These are phyloP conservation scores for Aureobasidium sp. DNA, from an alignment of 2,329 filamentous ascomycete genomes.

Conservation along the genomic window DNA sequence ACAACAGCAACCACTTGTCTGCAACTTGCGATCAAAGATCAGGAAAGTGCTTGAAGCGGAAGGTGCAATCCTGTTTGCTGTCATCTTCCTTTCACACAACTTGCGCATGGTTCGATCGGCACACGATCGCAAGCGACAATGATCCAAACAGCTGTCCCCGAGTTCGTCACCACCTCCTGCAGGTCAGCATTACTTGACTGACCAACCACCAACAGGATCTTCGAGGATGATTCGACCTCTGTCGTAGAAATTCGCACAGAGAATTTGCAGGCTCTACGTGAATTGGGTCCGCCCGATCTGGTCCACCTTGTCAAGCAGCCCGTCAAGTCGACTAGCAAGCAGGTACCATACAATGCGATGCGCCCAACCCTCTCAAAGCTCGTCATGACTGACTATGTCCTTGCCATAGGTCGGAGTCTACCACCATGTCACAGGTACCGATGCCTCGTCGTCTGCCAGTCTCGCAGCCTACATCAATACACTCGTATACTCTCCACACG, in stretches of 20 bases:
- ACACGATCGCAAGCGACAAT: constrained; percentile 21
- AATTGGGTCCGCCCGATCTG: constrained; percentile 90
- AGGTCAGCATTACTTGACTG: neutral
- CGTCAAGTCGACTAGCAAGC: constrained; percentile 50
- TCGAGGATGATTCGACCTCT: constrained; percentile 86
- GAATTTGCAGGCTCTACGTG: constrained; percentile 73
- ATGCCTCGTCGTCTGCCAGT: constrained; percentile 95
- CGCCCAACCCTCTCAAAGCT: neutral
- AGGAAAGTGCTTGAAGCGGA: neutral
- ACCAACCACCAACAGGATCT: constrained; percentile 56
- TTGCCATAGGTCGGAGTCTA: constrained; percentile 72
- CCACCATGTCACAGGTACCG: constrained; percentile 94
- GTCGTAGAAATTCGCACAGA: constrained; percentile 91
- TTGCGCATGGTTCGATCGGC: neutral
- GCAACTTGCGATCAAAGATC: neutral
- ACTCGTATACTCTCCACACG: constrained; percentile 79
- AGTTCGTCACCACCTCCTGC: constrained; percentile 28
- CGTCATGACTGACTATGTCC: neutral
- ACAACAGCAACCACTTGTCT: neutral
- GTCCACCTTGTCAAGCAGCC: constrained; percentile 85
- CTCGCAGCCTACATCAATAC: constrained; percentile 98
- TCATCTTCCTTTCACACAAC: neutral
- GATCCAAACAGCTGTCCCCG: constrained; percentile 37
- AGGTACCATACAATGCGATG: constrained; percentile 36
- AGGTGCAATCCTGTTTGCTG: neutral